phyloP scores from a whole-genome alignment of 371 early-diverging fungal species.

The Neoconidiobolus thromboides region DNA sequence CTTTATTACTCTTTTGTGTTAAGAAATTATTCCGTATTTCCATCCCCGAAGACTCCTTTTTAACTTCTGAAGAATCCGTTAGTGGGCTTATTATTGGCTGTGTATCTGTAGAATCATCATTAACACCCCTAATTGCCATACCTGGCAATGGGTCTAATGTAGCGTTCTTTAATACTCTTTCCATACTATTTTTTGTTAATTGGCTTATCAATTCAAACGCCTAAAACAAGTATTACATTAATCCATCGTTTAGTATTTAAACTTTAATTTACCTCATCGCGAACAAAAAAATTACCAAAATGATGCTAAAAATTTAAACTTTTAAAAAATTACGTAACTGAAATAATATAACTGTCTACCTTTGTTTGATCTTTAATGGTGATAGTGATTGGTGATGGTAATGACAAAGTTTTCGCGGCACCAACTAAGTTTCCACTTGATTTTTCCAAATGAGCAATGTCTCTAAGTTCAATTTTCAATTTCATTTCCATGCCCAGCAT shows the following conservation, averaged over 20 bases:
- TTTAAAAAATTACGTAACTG: not conserved
- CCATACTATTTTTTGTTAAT: conserved; percentile 69
- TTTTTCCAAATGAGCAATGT: conserved; percentile 66
- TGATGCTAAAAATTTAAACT: conserved; percentile 27
- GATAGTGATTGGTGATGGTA: conserved; percentile 73
- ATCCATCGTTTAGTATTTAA: not conserved
- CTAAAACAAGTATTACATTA: conserved; percentile 1
- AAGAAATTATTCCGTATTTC: conserved; percentile 22
- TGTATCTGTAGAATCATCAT: conserved; percentile 10
- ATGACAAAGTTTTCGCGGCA: conserved; percentile 7
- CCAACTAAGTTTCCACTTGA: conserved; percentile 45
- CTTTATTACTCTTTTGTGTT: conserved; percentile 57
- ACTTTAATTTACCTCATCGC: conserved; percentile 45
- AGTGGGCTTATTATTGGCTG: conserved; percentile 15
- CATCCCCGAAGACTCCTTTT: conserved; percentile 16
- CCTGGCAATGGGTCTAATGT: conserved; percentile 46
- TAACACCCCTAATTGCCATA: conserved; percentile 19
- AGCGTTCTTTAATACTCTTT: conserved; percentile 63
- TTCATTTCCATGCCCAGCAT: conserved; percentile 85
- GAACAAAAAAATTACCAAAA: conserved; percentile 84
- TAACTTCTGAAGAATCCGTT: conserved; percentile 44
- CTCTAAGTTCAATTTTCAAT: conserved; percentile 70
- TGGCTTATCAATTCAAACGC: conserved; percentile 81
- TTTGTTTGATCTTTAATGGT: conserved; percentile 56
- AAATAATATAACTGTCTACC: conserved; percentile 19